Percentiles rank a stretch among this genome's conserved stretches.
phyloP scores from a whole-genome alignment of 257 asterid species.

The Solanum paucissectum region DNA sequence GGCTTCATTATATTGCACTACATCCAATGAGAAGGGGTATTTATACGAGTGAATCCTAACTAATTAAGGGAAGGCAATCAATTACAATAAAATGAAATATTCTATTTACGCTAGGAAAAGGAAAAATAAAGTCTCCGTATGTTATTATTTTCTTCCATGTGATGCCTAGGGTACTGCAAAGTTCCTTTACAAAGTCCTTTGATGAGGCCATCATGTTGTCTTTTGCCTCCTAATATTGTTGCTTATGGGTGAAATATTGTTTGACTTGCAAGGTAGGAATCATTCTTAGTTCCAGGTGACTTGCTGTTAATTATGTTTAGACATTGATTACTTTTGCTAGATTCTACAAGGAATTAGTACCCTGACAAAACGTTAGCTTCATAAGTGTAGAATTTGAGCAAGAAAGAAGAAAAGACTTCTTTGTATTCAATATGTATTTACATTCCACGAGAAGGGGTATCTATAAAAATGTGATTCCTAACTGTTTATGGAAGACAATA shows the following conservation, averaged over 20 bases:
- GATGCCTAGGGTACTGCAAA: neutral
- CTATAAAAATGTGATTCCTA: neutral
- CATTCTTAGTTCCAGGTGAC: neutral
- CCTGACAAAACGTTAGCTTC: neutral
- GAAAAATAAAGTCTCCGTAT: neutral
- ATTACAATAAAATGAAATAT: neutral
- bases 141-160: neutral
- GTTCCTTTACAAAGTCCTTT: neutral
- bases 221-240: neutral
- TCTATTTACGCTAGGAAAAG: neutral
- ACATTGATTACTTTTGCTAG: neutral
- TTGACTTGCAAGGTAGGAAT: neutral
- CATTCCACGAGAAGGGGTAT: neutral
- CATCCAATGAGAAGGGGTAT: neutral
- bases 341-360: neutral
- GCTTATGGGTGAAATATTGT: neutral
- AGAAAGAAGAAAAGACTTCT: neutral
- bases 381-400: neutral
- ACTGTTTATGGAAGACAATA: neutral
- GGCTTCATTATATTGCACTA: neutral
- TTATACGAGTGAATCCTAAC: neutral
- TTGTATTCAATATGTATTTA: neutral
- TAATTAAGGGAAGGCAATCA: neutral
- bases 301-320: neutral
- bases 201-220: neutral